Evolutionary conservation across 306 rosid genomes (phyloP).

Genomic region (Alnus glutinosa): DNA sequence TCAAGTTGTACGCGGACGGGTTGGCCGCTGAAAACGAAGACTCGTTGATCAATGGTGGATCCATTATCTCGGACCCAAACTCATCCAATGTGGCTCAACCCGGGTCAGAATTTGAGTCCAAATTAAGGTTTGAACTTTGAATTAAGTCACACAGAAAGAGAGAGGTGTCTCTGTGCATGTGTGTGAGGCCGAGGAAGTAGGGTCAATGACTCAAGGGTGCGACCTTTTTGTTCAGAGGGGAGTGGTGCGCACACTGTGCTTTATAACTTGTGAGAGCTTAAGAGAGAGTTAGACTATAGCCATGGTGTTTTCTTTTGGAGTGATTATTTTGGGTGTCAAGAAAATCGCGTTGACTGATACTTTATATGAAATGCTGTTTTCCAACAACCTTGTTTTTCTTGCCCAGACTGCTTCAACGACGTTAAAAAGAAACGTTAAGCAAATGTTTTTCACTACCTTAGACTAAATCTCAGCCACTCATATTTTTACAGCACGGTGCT

Average conservation of each 20-base stretch:
- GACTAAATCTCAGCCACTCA: too few species aligned
- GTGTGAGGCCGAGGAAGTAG: background rate
- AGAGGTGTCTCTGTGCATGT: conserved; percentile 5
- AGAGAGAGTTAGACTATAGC: background rate
- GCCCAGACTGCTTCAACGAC: too few species aligned
- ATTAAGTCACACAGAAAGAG: background rate
- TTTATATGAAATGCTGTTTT: too few species aligned
- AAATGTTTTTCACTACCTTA: too few species aligned
- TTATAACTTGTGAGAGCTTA: background rate
- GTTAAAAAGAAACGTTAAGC: too few species aligned
- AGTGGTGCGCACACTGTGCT: conserved; percentile 22
- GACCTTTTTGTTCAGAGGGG: conserved; percentile 17
- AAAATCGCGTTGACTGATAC: background rate
- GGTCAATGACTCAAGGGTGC: background rate
- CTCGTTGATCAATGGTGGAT: conserved; percentile 69
- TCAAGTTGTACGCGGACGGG: conserved; percentile 67
- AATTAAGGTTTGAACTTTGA: background rate
- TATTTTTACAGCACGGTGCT: too few species aligned
- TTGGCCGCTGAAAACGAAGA: conserved; percentile 76
- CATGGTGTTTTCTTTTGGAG: too few species aligned
- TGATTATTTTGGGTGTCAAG: background rate
- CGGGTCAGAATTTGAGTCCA: background rate
- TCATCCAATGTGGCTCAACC: conserved; percentile 32
- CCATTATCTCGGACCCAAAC: conserved; percentile 50
- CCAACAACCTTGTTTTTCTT: too few species aligned